These are phyloP conservation scores for Boletus vermiculosoides DNA, from an alignment of 768 basidiomycete genomes.

Conservation along the genomic window DNA sequence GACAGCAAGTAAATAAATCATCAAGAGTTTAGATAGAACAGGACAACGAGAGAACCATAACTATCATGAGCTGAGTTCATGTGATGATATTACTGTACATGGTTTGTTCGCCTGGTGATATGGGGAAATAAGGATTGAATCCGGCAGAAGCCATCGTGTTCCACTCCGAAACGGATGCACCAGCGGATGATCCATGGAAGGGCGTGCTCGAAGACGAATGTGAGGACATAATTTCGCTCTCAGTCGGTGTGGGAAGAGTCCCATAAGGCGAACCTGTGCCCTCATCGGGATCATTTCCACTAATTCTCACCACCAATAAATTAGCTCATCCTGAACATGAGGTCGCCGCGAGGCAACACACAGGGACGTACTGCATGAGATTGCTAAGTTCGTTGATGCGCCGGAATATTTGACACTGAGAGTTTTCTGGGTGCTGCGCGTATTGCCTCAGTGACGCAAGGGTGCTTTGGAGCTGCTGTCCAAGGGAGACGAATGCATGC, in stretches of 20 bases:
- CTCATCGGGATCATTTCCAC: slow-evolving; percentile 52
- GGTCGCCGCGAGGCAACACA: slow-evolving; percentile 32
- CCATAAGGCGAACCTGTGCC: slow-evolving; percentile 51
- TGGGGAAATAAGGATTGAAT: slow-evolving; percentile 71
- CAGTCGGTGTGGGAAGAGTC: slow-evolving; percentile 55
- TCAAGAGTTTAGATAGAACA: slow-evolving; percentile 12
- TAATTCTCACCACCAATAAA: slow-evolving; percentile 35
- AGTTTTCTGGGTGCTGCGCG: slow-evolving; percentile 52
- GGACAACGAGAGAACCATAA: background rate
- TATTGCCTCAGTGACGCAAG: slow-evolving; percentile 59
- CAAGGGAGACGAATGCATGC: slow-evolving; percentile 58
- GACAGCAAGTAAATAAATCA: slow-evolving; percentile 28
- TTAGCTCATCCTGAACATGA: slow-evolving; percentile 35
- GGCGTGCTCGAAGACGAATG: slow-evolving; percentile 43
- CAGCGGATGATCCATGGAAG: slow-evolving; percentile 43
- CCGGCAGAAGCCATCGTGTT: slow-evolving; percentile 50
- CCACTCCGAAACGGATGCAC: slow-evolving; percentile 60
- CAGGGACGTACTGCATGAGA: slow-evolving; percentile 60
- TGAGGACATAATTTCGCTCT: slow-evolving; percentile 56
- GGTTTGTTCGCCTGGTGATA: slow-evolving; percentile 50
- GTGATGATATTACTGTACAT: slow-evolving; percentile 60
- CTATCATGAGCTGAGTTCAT: slow-evolving; percentile 30
- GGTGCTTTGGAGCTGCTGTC: slow-evolving; percentile 61
- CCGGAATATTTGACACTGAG: slow-evolving; percentile 54
- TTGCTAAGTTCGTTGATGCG: slow-evolving; percentile 60